Conservation (phyloP, 2,329 filamentous ascomycete genomes). For the Nothopassalora personata region DNA sequence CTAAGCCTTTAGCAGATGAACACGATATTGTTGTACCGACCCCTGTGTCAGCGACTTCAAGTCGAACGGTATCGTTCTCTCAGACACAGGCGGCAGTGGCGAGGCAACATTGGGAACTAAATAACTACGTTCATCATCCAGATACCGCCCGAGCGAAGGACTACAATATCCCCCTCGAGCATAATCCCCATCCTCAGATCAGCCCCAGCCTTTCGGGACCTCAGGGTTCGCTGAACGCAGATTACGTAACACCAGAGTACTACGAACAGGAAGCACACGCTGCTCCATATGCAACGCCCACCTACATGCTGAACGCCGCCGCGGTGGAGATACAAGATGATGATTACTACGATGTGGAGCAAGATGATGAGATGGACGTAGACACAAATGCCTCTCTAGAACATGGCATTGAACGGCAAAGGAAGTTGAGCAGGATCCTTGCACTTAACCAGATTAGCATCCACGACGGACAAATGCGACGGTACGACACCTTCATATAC, state of each 20-base stretch:
- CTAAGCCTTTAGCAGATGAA: background rate
- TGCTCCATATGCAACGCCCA: conserved; percentile 17
- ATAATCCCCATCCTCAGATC: background rate
- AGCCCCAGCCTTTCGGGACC: background rate
- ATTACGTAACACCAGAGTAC: conserved; percentile 19
- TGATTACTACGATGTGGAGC: conserved; percentile 47
- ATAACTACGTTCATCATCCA: conserved; percentile 18
- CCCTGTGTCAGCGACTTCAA: conserved; percentile 7
- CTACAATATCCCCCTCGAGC: conserved; percentile 6
- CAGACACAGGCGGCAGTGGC: conserved; percentile 6
- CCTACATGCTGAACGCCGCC: conserved; percentile 32
- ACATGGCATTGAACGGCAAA: conserved; percentile 17
- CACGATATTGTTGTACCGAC: conserved; percentile 1
- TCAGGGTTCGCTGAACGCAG: background rate
- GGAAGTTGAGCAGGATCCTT: conserved; percentile 25
- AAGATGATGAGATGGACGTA: conserved; percentile 42
- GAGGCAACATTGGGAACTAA: conserved; percentile 13
- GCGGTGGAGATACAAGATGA: conserved; percentile 45
- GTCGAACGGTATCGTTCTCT: conserved; percentile 6
- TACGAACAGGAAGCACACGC: conserved; percentile 24
- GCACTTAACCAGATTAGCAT: conserved; percentile 26
- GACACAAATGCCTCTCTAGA: conserved; percentile 18
- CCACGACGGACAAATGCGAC: conserved; percentile 29
- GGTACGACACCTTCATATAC: conserved; percentile 45
- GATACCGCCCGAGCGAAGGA: conserved; percentile 21